These are phyloP conservation scores for Ophiosphaerella korrae DNA, from an alignment of 2,329 filamentous ascomycete genomes.

Conservation along the genomic window DNA sequence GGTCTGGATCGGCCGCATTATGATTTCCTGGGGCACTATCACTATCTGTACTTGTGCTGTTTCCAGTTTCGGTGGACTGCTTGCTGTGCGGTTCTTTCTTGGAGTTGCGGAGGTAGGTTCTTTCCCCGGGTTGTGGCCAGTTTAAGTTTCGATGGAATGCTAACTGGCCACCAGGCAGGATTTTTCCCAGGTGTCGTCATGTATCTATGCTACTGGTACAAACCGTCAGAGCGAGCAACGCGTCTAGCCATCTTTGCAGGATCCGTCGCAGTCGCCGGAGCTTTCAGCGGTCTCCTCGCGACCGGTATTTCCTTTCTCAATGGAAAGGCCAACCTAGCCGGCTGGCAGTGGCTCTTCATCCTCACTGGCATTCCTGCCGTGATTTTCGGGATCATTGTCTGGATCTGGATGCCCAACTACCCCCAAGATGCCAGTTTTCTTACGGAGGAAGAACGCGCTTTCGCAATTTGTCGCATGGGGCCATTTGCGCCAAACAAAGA, in stretches of 20 bases:
- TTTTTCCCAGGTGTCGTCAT: constrained; percentile 69
- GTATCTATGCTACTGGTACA: constrained; percentile 83
- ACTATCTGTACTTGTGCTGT: constrained; percentile 72
- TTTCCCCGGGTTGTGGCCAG: constrained; percentile 53
- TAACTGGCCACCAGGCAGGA: constrained; percentile 57
- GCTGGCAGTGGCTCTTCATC: constrained; percentile 53
- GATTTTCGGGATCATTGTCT: constrained; percentile 67
- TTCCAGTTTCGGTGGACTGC: constrained; percentile 63
- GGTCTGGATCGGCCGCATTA: constrained; percentile 59
- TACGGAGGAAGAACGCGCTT: constrained; percentile 68
- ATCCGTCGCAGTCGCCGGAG: constrained; percentile 76
- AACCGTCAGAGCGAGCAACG: constrained; percentile 73
- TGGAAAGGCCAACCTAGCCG: constrained; percentile 55
- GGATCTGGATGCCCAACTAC: constrained; percentile 76
- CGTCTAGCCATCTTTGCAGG: constrained; percentile 81
- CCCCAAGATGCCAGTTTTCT: constrained; percentile 76
- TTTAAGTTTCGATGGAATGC: background rate
- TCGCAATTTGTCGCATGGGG: constrained; percentile 69
- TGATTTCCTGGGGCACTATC: constrained; percentile 70
- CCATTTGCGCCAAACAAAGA: constrained; percentile 51
- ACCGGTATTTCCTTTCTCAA: constrained; percentile 72
- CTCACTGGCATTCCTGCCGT: constrained; percentile 71
- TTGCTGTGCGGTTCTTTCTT: constrained; percentile 59
- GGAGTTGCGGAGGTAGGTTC: constrained; percentile 74
- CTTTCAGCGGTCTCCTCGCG: constrained; percentile 73